These are phyloP conservation scores for Monosporozyma servazzii DNA, from an alignment of 805 yeast species.

Conservation along the genomic window DNA sequence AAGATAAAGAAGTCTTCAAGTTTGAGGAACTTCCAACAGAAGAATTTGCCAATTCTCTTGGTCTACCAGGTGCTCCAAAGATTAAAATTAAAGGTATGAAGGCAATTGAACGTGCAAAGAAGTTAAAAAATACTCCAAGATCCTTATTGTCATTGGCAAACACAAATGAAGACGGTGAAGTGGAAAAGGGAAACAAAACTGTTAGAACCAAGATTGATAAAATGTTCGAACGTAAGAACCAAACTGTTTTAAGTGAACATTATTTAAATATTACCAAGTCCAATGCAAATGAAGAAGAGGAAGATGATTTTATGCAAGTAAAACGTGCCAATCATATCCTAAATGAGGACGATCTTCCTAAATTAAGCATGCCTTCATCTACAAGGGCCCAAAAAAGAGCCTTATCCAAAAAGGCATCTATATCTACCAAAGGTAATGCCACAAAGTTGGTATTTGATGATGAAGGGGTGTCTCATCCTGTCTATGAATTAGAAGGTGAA, in stretches of 20 bases:
- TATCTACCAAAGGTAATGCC: conserved; percentile 54
- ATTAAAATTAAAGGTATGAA: conserved; percentile 57
- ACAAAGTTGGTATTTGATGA: conserved; percentile 84
- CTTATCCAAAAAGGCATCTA: conserved; percentile 68
- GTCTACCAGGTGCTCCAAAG: conserved; percentile 94
- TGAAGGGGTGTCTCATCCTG: conserved; percentile 85
- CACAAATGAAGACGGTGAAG: conserved; percentile 57
- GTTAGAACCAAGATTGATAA: conserved; percentile 85
- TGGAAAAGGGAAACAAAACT: conserved; percentile 27
- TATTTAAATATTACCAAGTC: conserved; percentile 61
- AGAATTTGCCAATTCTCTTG: conserved; percentile 76
- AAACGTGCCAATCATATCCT: conserved; percentile 71
- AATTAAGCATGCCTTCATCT: conserved; percentile 56
- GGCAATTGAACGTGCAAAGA: conserved; percentile 43
- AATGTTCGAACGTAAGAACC: conserved; percentile 92
- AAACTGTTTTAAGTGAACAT: conserved; percentile 83
- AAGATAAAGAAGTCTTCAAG: conserved; percentile 78
- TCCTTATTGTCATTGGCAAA: conserved; percentile 49
- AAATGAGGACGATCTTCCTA: conserved; percentile 55
- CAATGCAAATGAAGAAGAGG: conserved; percentile 39
- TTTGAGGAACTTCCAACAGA: conserved; percentile 71
- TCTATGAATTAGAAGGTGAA: conserved; percentile 85
- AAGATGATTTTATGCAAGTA: conserved; percentile 69
- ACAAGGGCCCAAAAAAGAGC: conserved; percentile 82
- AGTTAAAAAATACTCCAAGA: conserved; percentile 73